Conservation (phyloP, 805 yeast species). For the Starmerella scarabaei region DNA sequence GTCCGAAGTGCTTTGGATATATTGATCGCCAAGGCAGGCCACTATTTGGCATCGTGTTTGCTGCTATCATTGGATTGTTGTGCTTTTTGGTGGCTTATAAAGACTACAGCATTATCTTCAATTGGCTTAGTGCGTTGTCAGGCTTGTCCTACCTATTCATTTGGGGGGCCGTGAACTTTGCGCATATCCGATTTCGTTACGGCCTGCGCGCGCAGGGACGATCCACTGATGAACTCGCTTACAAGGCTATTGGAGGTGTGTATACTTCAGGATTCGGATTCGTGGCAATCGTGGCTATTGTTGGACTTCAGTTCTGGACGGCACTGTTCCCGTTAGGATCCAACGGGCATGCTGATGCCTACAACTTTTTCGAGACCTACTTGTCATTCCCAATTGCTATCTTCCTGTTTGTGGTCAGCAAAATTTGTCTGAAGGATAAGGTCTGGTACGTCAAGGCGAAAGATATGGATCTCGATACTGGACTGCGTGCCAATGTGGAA, state of each 20-base stretch:
- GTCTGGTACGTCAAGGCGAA: slow-evolving; percentile 32
- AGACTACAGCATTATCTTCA: slow-evolving; percentile 40
- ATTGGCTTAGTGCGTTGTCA: slow-evolving; percentile 62
- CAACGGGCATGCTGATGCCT: slow-evolving; percentile 32
- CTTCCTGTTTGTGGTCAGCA: slow-evolving; percentile 40
- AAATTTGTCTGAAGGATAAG: slow-evolving; percentile 32
- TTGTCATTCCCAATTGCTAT: slow-evolving; percentile 36
- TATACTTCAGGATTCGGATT: slow-evolving; percentile 55
- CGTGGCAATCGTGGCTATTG: slow-evolving; percentile 42
- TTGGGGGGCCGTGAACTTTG: slow-evolving; percentile 62
- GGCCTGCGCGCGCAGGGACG: slow-evolving; percentile 56
- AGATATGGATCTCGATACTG: slow-evolving; percentile 50
- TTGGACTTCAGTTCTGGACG: slow-evolving; percentile 71
- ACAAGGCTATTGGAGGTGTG: slow-evolving; percentile 53
- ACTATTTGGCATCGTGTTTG: slow-evolving; percentile 43
- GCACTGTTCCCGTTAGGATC: slow-evolving; percentile 59
- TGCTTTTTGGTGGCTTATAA: slow-evolving; percentile 52
- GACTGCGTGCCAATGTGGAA: slow-evolving; percentile 41
- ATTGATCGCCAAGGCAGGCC: slow-evolving; percentile 75
- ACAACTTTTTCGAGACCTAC: slow-evolving; percentile 40
- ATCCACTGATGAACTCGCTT: slow-evolving; percentile 52
- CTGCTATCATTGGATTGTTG: slow-evolving; percentile 39
- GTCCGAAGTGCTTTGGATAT: slow-evolving; percentile 49
- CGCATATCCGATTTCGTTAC: slow-evolving; percentile 55
- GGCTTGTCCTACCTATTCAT: slow-evolving; percentile 67